Percentiles rank a stretch among this genome's conserved stretches.
Evolutionary conservation across 108 stramenopile genomes (phyloP).

Genomic region (Cyclotella cryptica): DNA sequence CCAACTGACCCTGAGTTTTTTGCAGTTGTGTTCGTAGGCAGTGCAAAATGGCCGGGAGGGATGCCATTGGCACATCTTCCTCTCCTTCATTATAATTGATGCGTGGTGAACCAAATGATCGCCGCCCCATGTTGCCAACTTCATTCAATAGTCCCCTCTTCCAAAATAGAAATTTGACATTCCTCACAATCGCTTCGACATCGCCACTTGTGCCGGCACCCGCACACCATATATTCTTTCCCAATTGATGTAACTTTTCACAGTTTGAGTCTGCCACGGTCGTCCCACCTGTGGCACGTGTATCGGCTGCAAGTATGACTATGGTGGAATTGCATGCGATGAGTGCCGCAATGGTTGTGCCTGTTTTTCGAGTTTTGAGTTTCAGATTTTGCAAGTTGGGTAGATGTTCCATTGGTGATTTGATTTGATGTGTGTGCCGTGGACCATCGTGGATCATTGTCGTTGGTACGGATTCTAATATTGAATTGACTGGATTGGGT

Average conservation of each 20-base stretch:
- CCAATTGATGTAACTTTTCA: conserved; percentile 73
- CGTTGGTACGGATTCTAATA: not conserved
- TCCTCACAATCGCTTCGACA: conserved; percentile 74
- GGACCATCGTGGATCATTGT: conserved; percentile 11
- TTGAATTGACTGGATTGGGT: conserved; percentile 1
- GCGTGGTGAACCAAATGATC: not conserved
- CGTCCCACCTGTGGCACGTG: conserved; percentile 78
- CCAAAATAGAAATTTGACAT: conserved; percentile 55
- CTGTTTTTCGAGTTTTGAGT: conserved; percentile 52
- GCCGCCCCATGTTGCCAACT: conserved; percentile 26
- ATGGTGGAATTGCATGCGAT: conserved; percentile 37
- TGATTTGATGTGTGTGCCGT: conserved; percentile 5
- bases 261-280: conserved; percentile 83
- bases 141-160: conserved; percentile 24
- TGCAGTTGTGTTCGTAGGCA: conserved; percentile 8
- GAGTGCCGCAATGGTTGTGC: conserved; percentile 75
- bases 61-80: conserved; percentile 29
- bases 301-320: conserved; percentile 77
- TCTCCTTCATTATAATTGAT: not conserved
- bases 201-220: conserved; percentile 89
- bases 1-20: conserved; percentile 56
- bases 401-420: not conserved
- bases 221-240: conserved; percentile 70
- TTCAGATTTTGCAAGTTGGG: conserved; percentile 2
- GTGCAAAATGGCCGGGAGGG: conserved; percentile 54